These are phyloP conservation scores for Colletotrichum horii DNA, from an alignment of 2,329 filamentous ascomycete species.

Conservation along the genomic window DNA sequence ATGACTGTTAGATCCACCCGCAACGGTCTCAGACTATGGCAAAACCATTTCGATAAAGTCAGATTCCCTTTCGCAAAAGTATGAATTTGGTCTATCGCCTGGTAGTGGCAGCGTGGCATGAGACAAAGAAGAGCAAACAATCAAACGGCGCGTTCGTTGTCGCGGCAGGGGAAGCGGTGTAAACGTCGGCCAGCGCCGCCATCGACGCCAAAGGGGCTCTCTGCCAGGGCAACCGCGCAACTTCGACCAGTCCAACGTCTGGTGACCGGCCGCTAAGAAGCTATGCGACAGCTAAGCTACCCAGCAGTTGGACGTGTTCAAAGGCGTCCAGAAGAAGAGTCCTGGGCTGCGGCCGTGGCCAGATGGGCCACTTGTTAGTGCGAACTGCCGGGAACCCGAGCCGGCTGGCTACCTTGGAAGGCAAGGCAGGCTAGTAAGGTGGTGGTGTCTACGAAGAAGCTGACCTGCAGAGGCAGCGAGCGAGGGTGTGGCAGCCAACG, in stretches of 20 bases:
- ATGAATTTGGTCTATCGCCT: neutral
- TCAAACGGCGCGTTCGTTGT: neutral
- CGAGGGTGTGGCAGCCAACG: slow-evolving; percentile 13
- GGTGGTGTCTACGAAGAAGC: neutral
- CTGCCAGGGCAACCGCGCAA: neutral
- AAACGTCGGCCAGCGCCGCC: slow-evolving; percentile 3
- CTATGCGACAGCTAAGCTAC: neutral
- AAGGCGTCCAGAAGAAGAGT: neutral
- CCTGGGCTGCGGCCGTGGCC: slow-evolving; percentile 5
- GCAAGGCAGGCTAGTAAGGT: neutral
- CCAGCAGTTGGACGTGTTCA: neutral
- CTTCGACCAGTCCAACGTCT: neutral
- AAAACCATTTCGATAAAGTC: slow-evolving; percentile 5
- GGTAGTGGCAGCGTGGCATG: neutral
- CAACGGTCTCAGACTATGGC: slow-evolving; percentile 12
- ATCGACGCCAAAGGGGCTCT: neutral
- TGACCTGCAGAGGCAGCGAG: neutral
- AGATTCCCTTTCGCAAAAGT: slow-evolving; percentile 5
- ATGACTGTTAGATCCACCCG: slow-evolving; percentile 3
- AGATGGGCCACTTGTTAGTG: slow-evolving; percentile 7
- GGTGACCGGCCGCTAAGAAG: neutral
- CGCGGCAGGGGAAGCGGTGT: neutral
- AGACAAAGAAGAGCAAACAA: slow-evolving; percentile 8
- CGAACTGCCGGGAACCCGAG: slow-evolving; percentile 10
- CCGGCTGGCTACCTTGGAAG: neutral